Base-by-base conservation (phyloP, 768 basidiomycete genomes). In the Amylocystis lapponica region DNA sequence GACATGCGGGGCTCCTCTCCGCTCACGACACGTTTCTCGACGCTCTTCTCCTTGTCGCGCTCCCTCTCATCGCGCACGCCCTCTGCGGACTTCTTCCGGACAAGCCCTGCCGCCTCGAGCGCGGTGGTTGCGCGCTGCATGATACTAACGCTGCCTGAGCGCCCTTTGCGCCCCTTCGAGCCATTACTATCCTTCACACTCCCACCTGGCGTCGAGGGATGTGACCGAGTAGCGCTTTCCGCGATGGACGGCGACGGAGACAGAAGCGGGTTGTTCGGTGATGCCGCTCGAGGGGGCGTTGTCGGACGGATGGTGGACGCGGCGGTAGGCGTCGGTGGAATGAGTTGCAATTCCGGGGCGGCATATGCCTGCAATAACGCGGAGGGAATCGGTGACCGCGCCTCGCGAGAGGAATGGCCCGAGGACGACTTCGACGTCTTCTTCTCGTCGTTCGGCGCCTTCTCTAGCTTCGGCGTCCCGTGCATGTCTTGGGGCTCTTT, bases 51-150 rank as follows among this genome's bases (percentile, higher is more conserved):
- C 52, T 57, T 51, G 43, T 65, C 59, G 49, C 66, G 62, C 46
- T 81, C 78, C 38, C 69, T 73, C 35, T 81, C 78, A 31, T 83
- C 83, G 46, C 70, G 71, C 9, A 90, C 78, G 5, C 68, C 83
- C 58, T 92, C 90, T 0, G 76, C 65, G 4, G 83, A 86, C 63
- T 86, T 91, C 66, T 92, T 91, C 47, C 83, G 68, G 36, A 91
- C 86, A 9, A 94, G 64, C 2, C 89, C 86, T 11, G 84, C 86
- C 9, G 87, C 90, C 59, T 90, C 88, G 20, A 92, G 71, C 1
- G 86, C 90, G 1, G 91, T 95, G 2, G 92, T 94, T 0, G 91
- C 93, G 20, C 93, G 80, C 55, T 97, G 94, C 76, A 98, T 88
- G 61, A 98, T 96, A 55, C 85, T 93, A 39, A 98, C 88, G 45